Conservation (phyloP, 768 basidiomycete genomes). For the Naganishia vaughanmartiniae region DNA sequence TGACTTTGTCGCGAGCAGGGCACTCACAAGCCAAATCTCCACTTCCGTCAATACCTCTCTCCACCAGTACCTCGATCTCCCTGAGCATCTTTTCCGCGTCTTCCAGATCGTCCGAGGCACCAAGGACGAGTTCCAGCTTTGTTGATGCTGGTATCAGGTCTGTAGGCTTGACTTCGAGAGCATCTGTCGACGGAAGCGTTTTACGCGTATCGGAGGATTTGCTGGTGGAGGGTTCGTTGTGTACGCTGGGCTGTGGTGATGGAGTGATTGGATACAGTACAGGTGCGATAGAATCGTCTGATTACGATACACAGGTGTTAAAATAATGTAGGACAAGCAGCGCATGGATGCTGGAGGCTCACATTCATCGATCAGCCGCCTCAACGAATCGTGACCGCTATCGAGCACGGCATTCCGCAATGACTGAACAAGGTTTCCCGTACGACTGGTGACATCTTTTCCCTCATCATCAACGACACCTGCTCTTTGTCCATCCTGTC, state of each 20-base stretch:
- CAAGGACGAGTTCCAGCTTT: conserved; percentile 29
- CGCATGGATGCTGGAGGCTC: neutral
- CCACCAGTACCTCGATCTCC: conserved; percentile 27
- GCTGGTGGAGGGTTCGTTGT: neutral
- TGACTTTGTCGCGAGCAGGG: neutral
- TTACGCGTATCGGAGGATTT: neutral
- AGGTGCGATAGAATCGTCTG: conserved; percentile 4
- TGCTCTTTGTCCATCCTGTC: neutral
- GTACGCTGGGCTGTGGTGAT: no score
- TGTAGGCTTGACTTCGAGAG: neutral
- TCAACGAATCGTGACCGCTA: conserved; percentile 7
- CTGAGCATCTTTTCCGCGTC: conserved; percentile 16
- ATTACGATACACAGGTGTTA: neutral
- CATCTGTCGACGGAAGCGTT: neutral
- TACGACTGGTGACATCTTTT: conserved; percentile 10
- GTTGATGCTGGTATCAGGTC: conserved; percentile 26
- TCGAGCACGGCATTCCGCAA: conserved; percentile 2
- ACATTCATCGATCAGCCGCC: conserved; percentile 15
- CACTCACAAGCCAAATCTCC: conserved; percentile 28
- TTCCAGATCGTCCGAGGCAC: conserved; percentile 22
- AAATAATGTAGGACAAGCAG: neutral
- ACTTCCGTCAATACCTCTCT: conserved; percentile 24
- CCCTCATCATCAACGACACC: neutral
- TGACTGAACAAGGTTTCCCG: neutral
- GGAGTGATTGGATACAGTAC: neutral